phyloP scores from a whole-genome alignment of 1,139 yeast genomes.

The Pichia terricola region DNA sequence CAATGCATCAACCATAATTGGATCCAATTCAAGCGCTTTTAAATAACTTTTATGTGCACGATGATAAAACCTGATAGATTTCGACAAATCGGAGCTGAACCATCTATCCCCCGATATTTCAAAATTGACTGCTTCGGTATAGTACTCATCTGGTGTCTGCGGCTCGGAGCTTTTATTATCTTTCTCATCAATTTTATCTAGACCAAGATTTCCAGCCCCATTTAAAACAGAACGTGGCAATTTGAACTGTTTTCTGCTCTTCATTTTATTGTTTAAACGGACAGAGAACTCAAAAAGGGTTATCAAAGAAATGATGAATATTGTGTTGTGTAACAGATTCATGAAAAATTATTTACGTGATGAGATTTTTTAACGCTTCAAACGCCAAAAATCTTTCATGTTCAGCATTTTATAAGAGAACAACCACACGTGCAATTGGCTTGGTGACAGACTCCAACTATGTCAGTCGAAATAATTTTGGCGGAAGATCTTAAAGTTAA shows the following conservation, averaged over 20 bases:
- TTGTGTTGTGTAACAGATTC: no score
- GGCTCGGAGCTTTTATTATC: constrained; percentile 18
- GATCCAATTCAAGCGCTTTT: constrained; percentile 24
- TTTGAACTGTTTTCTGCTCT: constrained; percentile 7
- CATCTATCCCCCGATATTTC: constrained; percentile 54
- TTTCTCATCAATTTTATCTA: neutral
- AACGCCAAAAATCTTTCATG: no score
- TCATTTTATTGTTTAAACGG: neutral
- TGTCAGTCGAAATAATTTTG: no score
- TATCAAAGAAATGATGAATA: no score
- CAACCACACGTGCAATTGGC: no score
- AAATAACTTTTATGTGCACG: constrained; percentile 34
- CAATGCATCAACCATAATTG: constrained; percentile 29
- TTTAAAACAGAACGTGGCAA: constrained; percentile 15
- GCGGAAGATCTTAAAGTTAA: no score
- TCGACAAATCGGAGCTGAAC: constrained; percentile 45
- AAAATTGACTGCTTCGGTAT: constrained; percentile 38
- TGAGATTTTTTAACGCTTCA: no score
- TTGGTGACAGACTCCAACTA: no score
- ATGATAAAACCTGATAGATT: constrained; percentile 44
- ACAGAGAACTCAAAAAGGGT: neutral
- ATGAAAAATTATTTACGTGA: no score
- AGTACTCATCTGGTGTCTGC: constrained; percentile 34
- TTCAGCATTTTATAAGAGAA: no score
- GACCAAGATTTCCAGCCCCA: constrained; percentile 6